These are phyloP conservation scores for Cladophialophora exuberans DNA, from an alignment of 2,329 filamentous ascomycete species.

Conservation along the genomic window DNA sequence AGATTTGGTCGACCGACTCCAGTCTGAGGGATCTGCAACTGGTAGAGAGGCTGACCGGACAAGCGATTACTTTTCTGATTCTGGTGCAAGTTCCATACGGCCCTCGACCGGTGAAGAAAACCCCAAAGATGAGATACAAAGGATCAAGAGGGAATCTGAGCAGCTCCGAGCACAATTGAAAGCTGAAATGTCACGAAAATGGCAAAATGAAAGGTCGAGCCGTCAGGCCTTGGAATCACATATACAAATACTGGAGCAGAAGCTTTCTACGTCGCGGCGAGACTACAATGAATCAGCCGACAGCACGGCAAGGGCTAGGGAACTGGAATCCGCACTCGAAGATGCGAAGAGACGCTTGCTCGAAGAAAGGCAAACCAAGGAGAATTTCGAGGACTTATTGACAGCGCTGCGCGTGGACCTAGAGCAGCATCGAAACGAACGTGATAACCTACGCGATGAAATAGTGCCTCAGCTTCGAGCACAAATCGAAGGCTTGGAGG, in stretches of 20 bases:
- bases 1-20: slow-evolving; percentile 85
- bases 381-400: slow-evolving; percentile 91
- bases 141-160: slow-evolving; percentile 78
- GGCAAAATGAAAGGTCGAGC: slow-evolving; percentile 81
- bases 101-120: slow-evolving; percentile 65
- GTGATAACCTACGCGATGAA: slow-evolving; percentile 89
- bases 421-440: slow-evolving; percentile 79
- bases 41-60: slow-evolving; percentile 66
- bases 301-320: slow-evolving; percentile 64
- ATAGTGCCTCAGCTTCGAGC: slow-evolving; percentile 78
- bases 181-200: slow-evolving; percentile 79
- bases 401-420: slow-evolving; percentile 82
- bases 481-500: slow-evolving; percentile 62
- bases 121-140: slow-evolving; percentile 73
- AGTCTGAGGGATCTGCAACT: slow-evolving; percentile 69
- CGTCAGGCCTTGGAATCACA: slow-evolving; percentile 79
- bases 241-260: slow-evolving; percentile 79
- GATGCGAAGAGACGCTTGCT: slow-evolving; percentile 78
- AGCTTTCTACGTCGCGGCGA: slow-evolving; percentile 57
- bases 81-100: slow-evolving; percentile 82
- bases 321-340: slow-evolving; percentile 79
- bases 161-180: slow-evolving; percentile 88
- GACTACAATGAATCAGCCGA: slow-evolving; percentile 55
- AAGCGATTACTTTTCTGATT: slow-evolving; percentile 98
- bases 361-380: slow-evolving; percentile 84